These are phyloP conservation scores for Trichomonascus vanleenenianus DNA, from an alignment of 805 yeast genomes.

Conservation along the genomic window DNA sequence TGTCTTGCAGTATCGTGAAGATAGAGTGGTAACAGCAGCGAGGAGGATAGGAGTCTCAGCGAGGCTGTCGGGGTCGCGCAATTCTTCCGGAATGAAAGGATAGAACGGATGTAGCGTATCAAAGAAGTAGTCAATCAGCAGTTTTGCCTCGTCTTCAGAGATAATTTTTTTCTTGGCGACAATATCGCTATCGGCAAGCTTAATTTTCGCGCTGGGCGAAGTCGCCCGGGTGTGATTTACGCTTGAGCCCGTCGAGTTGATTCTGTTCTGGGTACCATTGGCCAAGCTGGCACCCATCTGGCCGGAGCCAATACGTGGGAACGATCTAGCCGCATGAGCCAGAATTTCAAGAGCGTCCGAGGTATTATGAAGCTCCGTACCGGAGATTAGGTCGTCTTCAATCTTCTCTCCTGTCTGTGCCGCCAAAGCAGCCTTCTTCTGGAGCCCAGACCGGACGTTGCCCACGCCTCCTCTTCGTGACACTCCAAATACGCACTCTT, in stretches of 20 bases:
- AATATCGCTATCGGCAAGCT: conserved; percentile 54
- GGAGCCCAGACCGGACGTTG: conserved; percentile 29
- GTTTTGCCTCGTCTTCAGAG: conserved; percentile 36
- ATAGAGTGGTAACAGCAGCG: conserved; percentile 72
- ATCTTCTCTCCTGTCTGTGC: conserved; percentile 25
- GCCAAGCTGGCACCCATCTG: conserved; percentile 1
- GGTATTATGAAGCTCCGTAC: conserved; percentile 29
- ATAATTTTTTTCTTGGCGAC: conserved; percentile 46
- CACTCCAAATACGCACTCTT: conserved; percentile 68
- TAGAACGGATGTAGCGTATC: conserved; percentile 80
- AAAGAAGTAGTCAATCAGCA: conserved; percentile 44
- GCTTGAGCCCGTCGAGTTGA: neutral
- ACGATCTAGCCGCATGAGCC: conserved; percentile 30
- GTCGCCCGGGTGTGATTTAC: neutral
- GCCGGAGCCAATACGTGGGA: conserved; percentile 27
- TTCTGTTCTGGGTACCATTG: neutral
- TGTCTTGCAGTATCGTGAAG: conserved; percentile 58
- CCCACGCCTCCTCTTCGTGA: conserved; percentile 45
- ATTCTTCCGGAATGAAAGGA: conserved; percentile 73
- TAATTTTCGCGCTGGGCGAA: conserved; percentile 7
- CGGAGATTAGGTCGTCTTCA: conserved; percentile 10
- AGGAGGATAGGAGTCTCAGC: conserved; percentile 75
- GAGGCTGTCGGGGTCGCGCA: conserved; percentile 57
- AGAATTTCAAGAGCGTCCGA: conserved; percentile 33
- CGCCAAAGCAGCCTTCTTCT: neutral